phyloP scores from a whole-genome alignment of 805 yeast genomes.

The Nakazawaea holstii region DNA sequence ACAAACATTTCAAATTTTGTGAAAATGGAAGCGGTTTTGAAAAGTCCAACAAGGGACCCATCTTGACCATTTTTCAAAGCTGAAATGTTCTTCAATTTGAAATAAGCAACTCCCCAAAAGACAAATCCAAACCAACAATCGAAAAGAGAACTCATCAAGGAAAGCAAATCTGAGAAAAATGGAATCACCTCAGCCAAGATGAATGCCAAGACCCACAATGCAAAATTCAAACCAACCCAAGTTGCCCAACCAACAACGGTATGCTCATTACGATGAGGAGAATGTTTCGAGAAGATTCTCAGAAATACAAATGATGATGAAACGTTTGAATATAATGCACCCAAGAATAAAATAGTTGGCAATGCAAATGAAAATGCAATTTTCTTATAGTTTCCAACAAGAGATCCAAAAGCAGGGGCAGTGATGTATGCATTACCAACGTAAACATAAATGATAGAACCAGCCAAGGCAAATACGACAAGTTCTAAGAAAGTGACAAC shows the following conservation, averaged over 20 bases:
- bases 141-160: conserved; percentile 55
- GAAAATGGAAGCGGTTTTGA: conserved; percentile 20
- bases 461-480: conserved; percentile 45
- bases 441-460: conserved; percentile 53
- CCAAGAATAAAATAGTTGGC: conserved; percentile 53
- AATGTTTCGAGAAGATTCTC: conserved; percentile 34
- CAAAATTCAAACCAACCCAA: conserved; percentile 40
- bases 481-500: conserved; percentile 47
- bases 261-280: conserved; percentile 40
- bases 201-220: conserved; percentile 48
- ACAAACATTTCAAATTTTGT: conserved; percentile 32
- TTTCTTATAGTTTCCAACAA: conserved; percentile 40
- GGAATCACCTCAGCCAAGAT: conserved; percentile 62
- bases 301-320: conserved; percentile 47
- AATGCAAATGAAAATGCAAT: conserved; percentile 56
- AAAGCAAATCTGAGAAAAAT: conserved; percentile 52
- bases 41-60: conserved; percentile 23
- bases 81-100: conserved; percentile 31
- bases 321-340: conserved; percentile 50
- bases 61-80: conserved; percentile 11
- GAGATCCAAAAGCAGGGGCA: conserved; percentile 57
- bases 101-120: conserved; percentile 57
- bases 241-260: conserved; percentile 47
- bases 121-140: conserved; percentile 66
- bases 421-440: conserved; percentile 50